Evolutionary conservation across 2,329 filamentous ascomycete species (phyloP).

Genomic region (Alternaria sp.): DNA sequence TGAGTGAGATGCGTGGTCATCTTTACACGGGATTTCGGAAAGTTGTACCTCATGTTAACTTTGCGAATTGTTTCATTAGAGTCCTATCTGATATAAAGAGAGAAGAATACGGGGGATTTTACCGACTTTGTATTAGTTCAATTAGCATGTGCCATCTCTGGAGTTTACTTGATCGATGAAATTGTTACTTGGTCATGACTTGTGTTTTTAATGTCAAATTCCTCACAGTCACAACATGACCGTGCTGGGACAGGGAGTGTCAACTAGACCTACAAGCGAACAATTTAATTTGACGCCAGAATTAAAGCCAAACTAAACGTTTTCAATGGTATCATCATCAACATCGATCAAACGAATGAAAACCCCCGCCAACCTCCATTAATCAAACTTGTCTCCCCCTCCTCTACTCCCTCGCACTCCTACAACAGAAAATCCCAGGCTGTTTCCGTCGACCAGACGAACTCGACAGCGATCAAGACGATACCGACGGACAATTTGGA

Average conservation of each 20-base stretch:
- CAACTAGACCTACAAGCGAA: no score
- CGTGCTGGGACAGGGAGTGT: background rate
- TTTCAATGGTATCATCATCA: constrained; percentile 3
- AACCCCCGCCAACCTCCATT: background rate
- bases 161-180: no score
- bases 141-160: no score
- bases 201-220: background rate
- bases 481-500: background rate
- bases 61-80: background rate
- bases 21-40: background rate
- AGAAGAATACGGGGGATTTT: no score
- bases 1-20: background rate
- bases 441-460: background rate
- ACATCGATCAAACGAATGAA: background rate
- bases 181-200: no score
- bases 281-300: no score
- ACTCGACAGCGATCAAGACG: background rate
- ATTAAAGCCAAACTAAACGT: background rate
- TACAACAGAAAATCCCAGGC: constrained; percentile 3
- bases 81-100: background rate
- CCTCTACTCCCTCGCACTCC: background rate
- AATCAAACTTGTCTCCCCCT: background rate
- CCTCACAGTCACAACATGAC: background rate
- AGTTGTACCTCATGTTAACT: background rate
- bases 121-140: no score